Percentiles rank a stretch among this genome's conserved stretches.
These are phyloP conservation scores for Clarireedia paspali DNA, from an alignment of 2,329 filamentous ascomycete genomes.

Conservation along the genomic window DNA sequence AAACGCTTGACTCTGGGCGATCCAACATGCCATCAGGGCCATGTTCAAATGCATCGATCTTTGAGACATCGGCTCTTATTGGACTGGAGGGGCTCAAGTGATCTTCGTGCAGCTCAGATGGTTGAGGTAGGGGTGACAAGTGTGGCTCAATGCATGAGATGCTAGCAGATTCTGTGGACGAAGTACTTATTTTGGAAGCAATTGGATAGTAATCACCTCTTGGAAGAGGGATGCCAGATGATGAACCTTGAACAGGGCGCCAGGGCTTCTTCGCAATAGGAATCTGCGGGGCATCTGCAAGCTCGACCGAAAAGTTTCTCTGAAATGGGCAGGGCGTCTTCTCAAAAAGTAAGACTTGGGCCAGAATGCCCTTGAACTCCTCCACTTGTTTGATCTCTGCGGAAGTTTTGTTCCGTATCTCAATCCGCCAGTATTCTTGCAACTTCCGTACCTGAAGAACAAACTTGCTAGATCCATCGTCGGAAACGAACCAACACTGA, in stretches of 20 bases:
- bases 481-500: slow-evolving; percentile 81
- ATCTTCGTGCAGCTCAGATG: neutral
- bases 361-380: slow-evolving; percentile 61
- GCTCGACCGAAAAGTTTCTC: slow-evolving; percentile 63
- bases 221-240: slow-evolving; percentile 10
- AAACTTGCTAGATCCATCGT: slow-evolving; percentile 68
- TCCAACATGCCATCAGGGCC: too few species aligned
- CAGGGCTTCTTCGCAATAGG: slow-evolving; percentile 62
- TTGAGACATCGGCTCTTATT: neutral
- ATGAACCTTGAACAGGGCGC: slow-evolving; percentile 41
- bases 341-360: slow-evolving; percentile 73
- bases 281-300: slow-evolving; percentile 60
- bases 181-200: slow-evolving; percentile 6
- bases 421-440: slow-evolving; percentile 77
- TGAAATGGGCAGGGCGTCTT: slow-evolving; percentile 82
- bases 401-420: slow-evolving; percentile 60
- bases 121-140: slow-evolving; percentile 6
- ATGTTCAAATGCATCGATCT: neutral
- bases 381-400: slow-evolving; percentile 58
- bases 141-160: neutral
- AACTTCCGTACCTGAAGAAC: slow-evolving; percentile 79
- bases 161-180: neutral
- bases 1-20: too few species aligned
- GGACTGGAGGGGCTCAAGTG: neutral
- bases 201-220: slow-evolving; percentile 6